A percentile compares a stretch with the other conserved stretches of the same genome.
Evolutionary conservation across 2,329 filamentous ascomycete species (phyloP).

Genomic region (Colletotrichum sp.): DNA sequence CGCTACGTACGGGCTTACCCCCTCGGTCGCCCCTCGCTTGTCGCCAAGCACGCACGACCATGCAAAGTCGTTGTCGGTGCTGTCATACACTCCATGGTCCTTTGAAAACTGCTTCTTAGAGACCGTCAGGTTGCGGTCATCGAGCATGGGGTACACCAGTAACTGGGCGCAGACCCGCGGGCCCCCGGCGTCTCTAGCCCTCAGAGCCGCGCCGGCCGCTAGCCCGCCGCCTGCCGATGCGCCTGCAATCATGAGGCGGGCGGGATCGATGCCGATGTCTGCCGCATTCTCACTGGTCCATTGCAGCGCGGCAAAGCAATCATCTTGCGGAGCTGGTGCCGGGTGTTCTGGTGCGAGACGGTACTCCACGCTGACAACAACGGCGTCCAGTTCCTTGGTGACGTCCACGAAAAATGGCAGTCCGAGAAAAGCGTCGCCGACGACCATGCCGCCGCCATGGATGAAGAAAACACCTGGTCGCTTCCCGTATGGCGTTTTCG

Average conservation of each 20-base stretch:
- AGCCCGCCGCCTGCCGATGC: slow-evolving; percentile 48
- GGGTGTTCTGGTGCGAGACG: slow-evolving; percentile 49
- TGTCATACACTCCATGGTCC: slow-evolving; percentile 26
- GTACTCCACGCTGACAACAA: slow-evolving; percentile 51
- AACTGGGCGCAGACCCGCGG: slow-evolving; percentile 41
- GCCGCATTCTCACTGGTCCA: slow-evolving; percentile 42
- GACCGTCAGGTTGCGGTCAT: slow-evolving; percentile 39
- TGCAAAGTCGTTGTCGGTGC: slow-evolving; percentile 41
- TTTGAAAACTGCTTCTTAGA: slow-evolving; percentile 32
- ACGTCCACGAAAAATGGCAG: neutral
- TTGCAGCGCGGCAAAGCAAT: slow-evolving; percentile 32
- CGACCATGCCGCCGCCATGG: slow-evolving; percentile 11
- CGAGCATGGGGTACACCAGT: slow-evolving; percentile 52
- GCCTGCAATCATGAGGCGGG: slow-evolving; percentile 44
- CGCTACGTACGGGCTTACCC: slow-evolving; percentile 39
- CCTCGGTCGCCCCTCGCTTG: slow-evolving; percentile 30
- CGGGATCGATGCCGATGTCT: slow-evolving; percentile 44
- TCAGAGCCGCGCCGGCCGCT: slow-evolving; percentile 40
- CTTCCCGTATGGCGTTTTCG: neutral
- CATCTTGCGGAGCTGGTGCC: slow-evolving; percentile 23
- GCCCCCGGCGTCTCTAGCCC: slow-evolving; percentile 39
- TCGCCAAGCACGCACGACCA: slow-evolving; percentile 46
- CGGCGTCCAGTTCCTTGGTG: slow-evolving; percentile 8
- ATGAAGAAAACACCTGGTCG: slow-evolving; percentile 4
- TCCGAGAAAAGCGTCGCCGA: slow-evolving; percentile 4